These are phyloP conservation scores for Ustilago hordei DNA, from an alignment of 1,284 basidiomycete genomes.

Conservation along the genomic window DNA sequence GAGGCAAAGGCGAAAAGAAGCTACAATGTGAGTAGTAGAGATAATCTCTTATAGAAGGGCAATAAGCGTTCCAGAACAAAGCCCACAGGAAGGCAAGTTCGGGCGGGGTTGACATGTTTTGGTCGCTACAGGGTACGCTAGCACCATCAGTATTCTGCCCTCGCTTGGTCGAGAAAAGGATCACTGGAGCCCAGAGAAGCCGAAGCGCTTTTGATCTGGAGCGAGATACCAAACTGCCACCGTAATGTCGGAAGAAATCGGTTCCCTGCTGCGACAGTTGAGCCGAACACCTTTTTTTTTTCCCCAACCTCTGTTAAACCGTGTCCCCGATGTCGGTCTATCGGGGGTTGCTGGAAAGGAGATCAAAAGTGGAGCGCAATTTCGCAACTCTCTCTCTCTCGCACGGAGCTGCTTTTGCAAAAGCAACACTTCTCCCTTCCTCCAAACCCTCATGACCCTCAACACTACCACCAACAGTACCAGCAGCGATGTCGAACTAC, in stretches of 20 bases:
- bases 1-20: background rate
- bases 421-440: background rate
- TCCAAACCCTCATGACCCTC: background rate
- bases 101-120: no score
- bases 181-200: constrained; percentile 44
- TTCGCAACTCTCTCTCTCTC: background rate
- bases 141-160: no score
- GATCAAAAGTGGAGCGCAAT: constrained; percentile 11
- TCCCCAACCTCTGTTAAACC: background rate
- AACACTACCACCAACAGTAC: background rate
- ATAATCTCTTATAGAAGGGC: no score
- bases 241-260: background rate
- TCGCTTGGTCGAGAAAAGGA: background rate
- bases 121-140: no score
- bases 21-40: background rate
- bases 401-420: background rate
- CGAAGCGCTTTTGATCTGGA: constrained; percentile 38
- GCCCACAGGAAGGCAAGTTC: no score
- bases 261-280: background rate
- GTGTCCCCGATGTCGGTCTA: background rate
- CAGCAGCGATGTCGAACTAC: constrained; percentile 43
- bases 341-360: background rate
- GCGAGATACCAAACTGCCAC: constrained; percentile 1
- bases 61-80: no score
- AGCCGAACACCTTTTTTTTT: background rate